Conservation (phyloP, 306 rosid genomes). For the Vigna mungo region DNA sequence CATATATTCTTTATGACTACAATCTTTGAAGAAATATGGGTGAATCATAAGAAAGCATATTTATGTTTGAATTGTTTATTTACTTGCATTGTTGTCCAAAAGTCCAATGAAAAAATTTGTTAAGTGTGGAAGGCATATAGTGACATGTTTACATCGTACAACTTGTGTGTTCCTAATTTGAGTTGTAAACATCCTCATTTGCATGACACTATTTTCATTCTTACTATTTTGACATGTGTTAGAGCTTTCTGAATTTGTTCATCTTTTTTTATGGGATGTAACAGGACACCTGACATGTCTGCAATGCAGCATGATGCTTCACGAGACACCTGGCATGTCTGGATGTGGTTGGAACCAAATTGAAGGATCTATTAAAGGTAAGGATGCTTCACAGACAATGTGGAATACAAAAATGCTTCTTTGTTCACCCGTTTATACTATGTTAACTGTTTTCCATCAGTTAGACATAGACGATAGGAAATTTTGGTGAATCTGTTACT, state of each 20-base stretch:
- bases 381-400: background rate
- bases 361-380: slow-evolving; percentile 86
- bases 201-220: no score
- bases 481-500: slow-evolving; percentile 22
- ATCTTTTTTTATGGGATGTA: slow-evolving; percentile 32
- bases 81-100: background rate
- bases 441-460: background rate
- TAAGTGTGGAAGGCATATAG: background rate
- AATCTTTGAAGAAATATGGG: background rate
- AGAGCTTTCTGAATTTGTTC: slow-evolving; percentile 34
- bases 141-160: no score
- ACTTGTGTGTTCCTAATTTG: no score
- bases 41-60: background rate
- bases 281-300: slow-evolving; percentile 86
- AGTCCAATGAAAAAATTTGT: background rate
- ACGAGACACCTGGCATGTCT: slow-evolving; percentile 29
- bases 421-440: background rate
- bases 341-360: slow-evolving; percentile 71
- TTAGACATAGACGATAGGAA: slow-evolving; percentile 18
- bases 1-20: background rate
- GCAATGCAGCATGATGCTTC: no score
- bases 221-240: no score
- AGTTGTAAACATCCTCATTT: no score
- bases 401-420: slow-evolving; percentile 13
- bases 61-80: background rate